Evolutionary conservation across 2,329 filamentous ascomycete genomes (phyloP).

Genomic region (Fusarium tricinctum): DNA sequence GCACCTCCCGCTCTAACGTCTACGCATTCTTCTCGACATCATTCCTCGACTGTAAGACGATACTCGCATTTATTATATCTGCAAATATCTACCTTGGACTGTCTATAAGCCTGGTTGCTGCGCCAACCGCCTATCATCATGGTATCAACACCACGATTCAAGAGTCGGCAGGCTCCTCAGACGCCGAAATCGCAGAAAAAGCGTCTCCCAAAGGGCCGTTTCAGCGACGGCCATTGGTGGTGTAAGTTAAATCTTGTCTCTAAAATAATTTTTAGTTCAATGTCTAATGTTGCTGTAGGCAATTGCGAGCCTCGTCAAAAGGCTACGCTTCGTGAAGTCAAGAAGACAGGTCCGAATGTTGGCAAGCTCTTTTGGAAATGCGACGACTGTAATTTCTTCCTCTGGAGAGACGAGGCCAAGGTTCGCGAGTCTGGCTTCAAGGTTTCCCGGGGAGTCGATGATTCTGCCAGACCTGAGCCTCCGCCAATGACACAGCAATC

Average conservation of each 20-base stretch:
- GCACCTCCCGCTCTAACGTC: slow-evolving; percentile 29
- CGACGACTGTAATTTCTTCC: slow-evolving; percentile 60
- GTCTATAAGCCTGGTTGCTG: neutral
- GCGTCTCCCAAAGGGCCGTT: slow-evolving; percentile 53
- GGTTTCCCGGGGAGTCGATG: slow-evolving; percentile 14
- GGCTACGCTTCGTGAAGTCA: slow-evolving; percentile 55
- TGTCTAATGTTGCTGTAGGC: slow-evolving; percentile 48
- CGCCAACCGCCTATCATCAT: slow-evolving; percentile 23
- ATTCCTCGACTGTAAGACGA: neutral
- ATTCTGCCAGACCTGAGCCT: slow-evolving; percentile 45
- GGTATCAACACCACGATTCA: slow-evolving; percentile 36
- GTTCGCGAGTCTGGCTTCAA: slow-evolving; percentile 49
- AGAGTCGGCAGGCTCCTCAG: slow-evolving; percentile 28
- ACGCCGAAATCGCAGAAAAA: slow-evolving; percentile 51
- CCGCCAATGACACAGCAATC: slow-evolving; percentile 51
- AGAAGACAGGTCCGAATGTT: slow-evolving; percentile 57
- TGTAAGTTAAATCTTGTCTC: slow-evolving; percentile 49
- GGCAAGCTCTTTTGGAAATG: slow-evolving; percentile 62
- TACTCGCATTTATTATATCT: neutral
- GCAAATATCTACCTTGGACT: neutral
- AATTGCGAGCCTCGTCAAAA: slow-evolving; percentile 59
- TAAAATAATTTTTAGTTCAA: too few relatives aligned
- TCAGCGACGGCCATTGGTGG: slow-evolving; percentile 54
- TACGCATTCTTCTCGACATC: slow-evolving; percentile 2
- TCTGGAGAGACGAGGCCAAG: slow-evolving; percentile 60